Evolutionary conservation across 2,329 filamentous ascomycete genomes (phyloP).

Genomic region (Claviceps sp.): DNA sequence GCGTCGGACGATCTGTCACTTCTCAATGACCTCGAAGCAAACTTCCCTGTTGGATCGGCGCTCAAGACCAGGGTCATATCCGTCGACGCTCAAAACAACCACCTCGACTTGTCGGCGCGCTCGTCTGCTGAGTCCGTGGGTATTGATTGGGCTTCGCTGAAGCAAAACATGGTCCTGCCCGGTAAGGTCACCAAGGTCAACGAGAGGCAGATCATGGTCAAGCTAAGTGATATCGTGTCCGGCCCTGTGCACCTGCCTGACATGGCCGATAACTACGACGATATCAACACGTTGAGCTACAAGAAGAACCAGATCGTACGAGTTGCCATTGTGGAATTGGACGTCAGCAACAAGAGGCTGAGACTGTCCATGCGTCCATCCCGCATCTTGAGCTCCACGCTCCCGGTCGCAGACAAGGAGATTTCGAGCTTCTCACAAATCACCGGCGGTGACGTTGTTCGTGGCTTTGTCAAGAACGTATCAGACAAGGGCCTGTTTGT

Average conservation of each 20-base stretch:
- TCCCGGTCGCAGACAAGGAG: constrained; percentile 69
- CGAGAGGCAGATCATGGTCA: constrained; percentile 72
- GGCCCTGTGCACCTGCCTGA: constrained; percentile 75
- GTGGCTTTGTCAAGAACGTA: constrained; percentile 86
- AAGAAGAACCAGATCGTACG: constrained; percentile 77
- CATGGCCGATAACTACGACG: constrained; percentile 71
- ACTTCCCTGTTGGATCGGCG: constrained; percentile 85
- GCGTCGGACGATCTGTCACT: constrained; percentile 76
- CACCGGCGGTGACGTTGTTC: constrained; percentile 62
- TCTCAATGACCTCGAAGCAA: constrained; percentile 58
- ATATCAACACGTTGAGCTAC: constrained; percentile 61
- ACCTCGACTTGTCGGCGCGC: constrained; percentile 71
- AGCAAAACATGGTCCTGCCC: constrained; percentile 67
- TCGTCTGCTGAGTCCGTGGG: constrained; percentile 34
- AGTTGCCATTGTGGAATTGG: constrained; percentile 71
- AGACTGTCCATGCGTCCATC: constrained; percentile 75
- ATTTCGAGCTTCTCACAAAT: constrained; percentile 59
- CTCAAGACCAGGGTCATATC: constrained; percentile 65
- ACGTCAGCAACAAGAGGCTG: constrained; percentile 72
- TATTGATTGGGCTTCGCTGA: constrained; percentile 57
- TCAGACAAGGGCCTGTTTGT: constrained; percentile 84
- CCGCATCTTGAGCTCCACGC: constrained; percentile 72
- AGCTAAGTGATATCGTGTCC: constrained; percentile 67
- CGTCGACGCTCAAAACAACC: constrained; percentile 59
- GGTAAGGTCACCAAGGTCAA: constrained; percentile 75